Conservation (phyloP, 805 yeast species). For the Debaryomyces hansenii region DNA sequence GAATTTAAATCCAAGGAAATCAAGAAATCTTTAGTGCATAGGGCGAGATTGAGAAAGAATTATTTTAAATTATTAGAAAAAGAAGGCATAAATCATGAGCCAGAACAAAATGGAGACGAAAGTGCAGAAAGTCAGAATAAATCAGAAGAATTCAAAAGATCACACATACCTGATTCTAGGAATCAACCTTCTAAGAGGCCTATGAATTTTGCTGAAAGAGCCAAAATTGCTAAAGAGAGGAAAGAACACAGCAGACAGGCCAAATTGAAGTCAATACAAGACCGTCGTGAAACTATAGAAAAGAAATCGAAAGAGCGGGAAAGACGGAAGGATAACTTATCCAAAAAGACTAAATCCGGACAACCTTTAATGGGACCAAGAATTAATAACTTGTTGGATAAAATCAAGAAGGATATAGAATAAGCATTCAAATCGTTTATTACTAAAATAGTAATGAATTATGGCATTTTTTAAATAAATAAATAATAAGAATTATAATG, state of each 20-base stretch:
- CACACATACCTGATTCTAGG: conserved; percentile 16
- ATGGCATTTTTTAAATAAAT: background rate
- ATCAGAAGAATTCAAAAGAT: conserved; percentile 22
- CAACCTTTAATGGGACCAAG: conserved; percentile 93
- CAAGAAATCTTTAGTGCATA: conserved; percentile 70
- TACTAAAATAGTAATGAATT: background rate
- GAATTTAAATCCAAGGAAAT: conserved; percentile 60
- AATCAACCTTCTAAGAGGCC: conserved; percentile 26
- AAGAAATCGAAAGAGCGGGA: conserved; percentile 41
- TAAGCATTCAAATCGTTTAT: background rate
- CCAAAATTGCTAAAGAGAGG: conserved; percentile 46
- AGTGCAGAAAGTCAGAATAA: conserved; percentile 14
- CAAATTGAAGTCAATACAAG: conserved; percentile 40
- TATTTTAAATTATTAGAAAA: conserved; percentile 77
- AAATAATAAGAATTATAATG: background rate
- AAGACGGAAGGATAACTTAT: conserved; percentile 39
- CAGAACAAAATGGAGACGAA: conserved; percentile 9
- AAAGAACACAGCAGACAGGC: conserved; percentile 42
- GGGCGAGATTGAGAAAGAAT: conserved; percentile 76
- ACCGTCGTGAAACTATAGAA: conserved; percentile 33
- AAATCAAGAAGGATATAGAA: conserved; percentile 55
- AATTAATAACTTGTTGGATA: conserved; percentile 72
- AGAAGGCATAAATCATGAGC: conserved; percentile 47
- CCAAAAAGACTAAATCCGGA: conserved; percentile 65
- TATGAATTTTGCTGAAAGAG: conserved; percentile 45